Base-by-base conservation (phyloP, 2,329 filamentous ascomycete species). In the Verticillium nonalfalfae region DNA sequence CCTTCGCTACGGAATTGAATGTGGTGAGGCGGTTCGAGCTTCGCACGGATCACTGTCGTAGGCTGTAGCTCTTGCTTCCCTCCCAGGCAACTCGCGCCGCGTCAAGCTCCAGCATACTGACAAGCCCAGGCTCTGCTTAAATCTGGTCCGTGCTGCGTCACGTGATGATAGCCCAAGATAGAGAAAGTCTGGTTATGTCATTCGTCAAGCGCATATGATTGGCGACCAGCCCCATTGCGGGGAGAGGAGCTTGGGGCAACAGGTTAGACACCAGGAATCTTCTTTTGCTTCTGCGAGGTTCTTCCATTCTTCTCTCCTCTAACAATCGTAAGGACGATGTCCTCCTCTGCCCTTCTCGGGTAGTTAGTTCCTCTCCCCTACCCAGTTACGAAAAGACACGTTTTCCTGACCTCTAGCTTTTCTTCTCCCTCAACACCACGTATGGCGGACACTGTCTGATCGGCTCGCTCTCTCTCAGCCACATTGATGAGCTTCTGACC, bases 1-100 rank as follows among this genome's bases (percentile, higher is more conserved):
- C 55, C 36, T 38, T 40, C 35, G 59, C 45, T 26, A 3, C 9
- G 9, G 45, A 54, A 63, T 65, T 61, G 64, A 62, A 61, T 57
- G 59, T 55, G 36, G 58, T 68, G 61, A 62, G 61, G 63, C 64
- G 65, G 63, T 59, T 60, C 54, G 57, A 65, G 63, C 63, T 64
- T 59, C 59, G 39, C 45, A 52, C 45, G n/a, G 45, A 18, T 52
- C 45, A 39, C 56, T 58, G 57, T 52, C 31, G 18, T 39, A 34
- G 36, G 26, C 26, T 39, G 21, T 58, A 40, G 61, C 57, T 65
- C 61, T 62, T 64, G 59, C 61, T 60, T 58, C n/a, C 64, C 58
- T 62, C 61, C 63, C 60, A 66, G 65, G 65, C 65, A 66, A 61
- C 64, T 66, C 63, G 64, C 64, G 64, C 66, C 64, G 65, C 60